A percentile compares a stretch with the other conserved stretches of the same genome.
Conservation (phyloP, 176 grass and related monocot genomes). For the Puya raimondii region DNA sequence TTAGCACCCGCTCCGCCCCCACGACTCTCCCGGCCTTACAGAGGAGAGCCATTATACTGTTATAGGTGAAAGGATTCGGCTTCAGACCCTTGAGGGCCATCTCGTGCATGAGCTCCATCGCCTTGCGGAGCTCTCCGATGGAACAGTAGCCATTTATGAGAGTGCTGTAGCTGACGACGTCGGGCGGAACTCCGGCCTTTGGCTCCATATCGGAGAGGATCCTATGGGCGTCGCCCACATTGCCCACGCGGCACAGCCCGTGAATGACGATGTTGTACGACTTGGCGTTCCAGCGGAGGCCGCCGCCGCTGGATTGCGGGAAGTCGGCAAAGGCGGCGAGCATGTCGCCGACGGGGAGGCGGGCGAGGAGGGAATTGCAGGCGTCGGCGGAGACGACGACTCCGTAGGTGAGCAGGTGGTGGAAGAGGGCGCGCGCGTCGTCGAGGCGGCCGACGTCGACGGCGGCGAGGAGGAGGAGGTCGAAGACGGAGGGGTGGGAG, state of each 20-base stretch:
- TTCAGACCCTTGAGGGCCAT: slow-evolving; percentile 50
- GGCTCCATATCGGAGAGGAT: slow-evolving; percentile 43
- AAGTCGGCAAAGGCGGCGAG: slow-evolving; percentile 40
- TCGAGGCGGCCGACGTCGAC: slow-evolving; percentile 32
- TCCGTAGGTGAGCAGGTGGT: slow-evolving; percentile 55
- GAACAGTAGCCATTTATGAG: slow-evolving; percentile 63
- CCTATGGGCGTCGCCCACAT: slow-evolving; percentile 38
- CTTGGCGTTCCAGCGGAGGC: slow-evolving; percentile 40
- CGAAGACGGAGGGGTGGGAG: slow-evolving; percentile 63
- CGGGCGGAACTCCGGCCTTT: slow-evolving; percentile 12
- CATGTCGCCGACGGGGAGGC: slow-evolving; percentile 46
- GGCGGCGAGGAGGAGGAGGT: slow-evolving; percentile 56
- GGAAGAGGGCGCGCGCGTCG: slow-evolving; percentile 33
- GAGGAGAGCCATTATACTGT: slow-evolving; percentile 54
- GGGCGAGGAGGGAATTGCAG: slow-evolving; percentile 56
- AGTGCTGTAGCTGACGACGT: slow-evolving; percentile 72
- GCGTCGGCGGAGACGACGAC: slow-evolving; percentile 47
- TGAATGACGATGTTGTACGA: slow-evolving; percentile 77
- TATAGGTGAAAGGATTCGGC: slow-evolving; percentile 51
- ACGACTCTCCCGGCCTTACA: slow-evolving; percentile 44
- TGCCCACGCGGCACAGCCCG: slow-evolving; percentile 29
- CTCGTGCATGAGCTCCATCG: slow-evolving; percentile 52
- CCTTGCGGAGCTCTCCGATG: slow-evolving; percentile 36
- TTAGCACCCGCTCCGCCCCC: slow-evolving; percentile 53
- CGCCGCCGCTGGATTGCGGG: slow-evolving; percentile 27